phyloP scores from a whole-genome alignment of 306 rosid species.

The Rosa lucieae region DNA sequence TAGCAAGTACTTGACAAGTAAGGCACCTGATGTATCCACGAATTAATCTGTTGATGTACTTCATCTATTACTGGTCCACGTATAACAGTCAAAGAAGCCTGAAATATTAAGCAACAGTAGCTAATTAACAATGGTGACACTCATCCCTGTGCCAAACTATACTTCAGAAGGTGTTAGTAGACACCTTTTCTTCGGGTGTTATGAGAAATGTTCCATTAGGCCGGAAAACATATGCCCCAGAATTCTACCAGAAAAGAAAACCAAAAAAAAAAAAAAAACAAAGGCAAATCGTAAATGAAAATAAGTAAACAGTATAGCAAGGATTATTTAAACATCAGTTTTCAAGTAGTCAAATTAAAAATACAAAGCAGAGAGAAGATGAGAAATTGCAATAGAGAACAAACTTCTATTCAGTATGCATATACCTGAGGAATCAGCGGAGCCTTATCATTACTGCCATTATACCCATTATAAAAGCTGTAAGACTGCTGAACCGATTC shows the following conservation, averaged over 20 bases:
- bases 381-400: background rate
- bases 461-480: slow-evolving; percentile 41
- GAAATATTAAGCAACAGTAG: slow-evolving; percentile 22
- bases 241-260: slow-evolving; percentile 31
- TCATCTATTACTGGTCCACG: slow-evolving; percentile 51
- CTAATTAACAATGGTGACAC: slow-evolving; percentile 2
- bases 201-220: slow-evolving; percentile 52
- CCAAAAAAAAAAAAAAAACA: background rate
- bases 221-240: slow-evolving; percentile 60
- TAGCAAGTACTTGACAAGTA: slow-evolving; percentile 13
- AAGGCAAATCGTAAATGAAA: background rate
- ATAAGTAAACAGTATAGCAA: background rate
- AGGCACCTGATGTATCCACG: slow-evolving; percentile 57
- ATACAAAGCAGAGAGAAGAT: background rate
- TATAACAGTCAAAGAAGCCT: slow-evolving; percentile 45
- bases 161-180: slow-evolving; percentile 12
- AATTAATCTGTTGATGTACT: slow-evolving; percentile 55
- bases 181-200: slow-evolving; percentile 43
- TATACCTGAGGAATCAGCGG: slow-evolving; percentile 59
- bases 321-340: slow-evolving; percentile 1
- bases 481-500: slow-evolving; percentile 47
- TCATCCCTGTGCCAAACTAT: background rate
- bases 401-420: background rate
- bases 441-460: slow-evolving; percentile 40
- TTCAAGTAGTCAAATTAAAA: background rate